A percentile compares a stretch with the other conserved stretches of the same genome.
Evolutionary conservation across 441 rosid genomes (phyloP).

Genomic region (Gossypium gossypioides): DNA sequence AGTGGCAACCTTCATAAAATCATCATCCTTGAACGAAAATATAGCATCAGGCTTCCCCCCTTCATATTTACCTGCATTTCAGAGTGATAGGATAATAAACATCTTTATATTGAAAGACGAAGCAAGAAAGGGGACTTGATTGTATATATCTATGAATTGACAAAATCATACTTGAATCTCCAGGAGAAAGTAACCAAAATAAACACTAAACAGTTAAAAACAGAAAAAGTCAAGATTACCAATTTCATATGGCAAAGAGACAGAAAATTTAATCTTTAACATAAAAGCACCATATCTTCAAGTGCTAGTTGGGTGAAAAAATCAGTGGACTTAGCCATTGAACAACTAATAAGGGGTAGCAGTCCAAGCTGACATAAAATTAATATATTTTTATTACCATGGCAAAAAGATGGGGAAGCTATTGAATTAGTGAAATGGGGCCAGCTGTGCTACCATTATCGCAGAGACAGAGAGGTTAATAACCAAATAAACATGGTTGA

Average conservation of each 20-base stretch:
- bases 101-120: background rate
- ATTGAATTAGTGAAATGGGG: background rate
- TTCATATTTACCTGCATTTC: constrained; percentile 51
- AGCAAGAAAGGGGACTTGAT: background rate
- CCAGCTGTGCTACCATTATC: background rate
- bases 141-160: background rate
- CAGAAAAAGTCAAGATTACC: background rate
- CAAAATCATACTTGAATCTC: background rate
- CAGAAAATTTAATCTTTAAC: background rate
- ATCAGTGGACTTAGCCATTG: background rate
- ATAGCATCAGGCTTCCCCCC: constrained; percentile 86
- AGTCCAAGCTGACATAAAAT: background rate
- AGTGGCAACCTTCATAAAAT: constrained; percentile 74
- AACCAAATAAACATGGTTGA: background rate
- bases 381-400: background rate
- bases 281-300: background rate
- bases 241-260: background rate
- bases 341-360: background rate
- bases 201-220: background rate
- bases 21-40: constrained; percentile 77
- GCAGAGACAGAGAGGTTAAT: background rate
- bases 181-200: background rate
- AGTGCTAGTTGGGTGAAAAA: background rate
- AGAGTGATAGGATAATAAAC: background rate
- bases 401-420: background rate